Evolutionary conservation across 2,329 filamentous ascomycete genomes (phyloP), one percentile per base, ranked within the genome.

Genomic region (Calonectria multiphialidica): DNA sequence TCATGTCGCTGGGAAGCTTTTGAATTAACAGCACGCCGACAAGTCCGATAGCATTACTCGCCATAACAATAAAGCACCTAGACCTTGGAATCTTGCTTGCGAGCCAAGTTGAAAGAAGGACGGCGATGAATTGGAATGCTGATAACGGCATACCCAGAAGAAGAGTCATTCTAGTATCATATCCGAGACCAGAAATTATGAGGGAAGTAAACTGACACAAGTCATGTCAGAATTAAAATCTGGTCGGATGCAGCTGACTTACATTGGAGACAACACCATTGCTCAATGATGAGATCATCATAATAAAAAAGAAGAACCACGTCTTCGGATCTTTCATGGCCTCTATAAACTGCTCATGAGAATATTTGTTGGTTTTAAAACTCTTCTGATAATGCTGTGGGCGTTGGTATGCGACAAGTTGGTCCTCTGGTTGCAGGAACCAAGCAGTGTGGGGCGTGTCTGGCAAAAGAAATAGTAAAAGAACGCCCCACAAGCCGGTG

Each of bases 311-410:
- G 21, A 64, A 50, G 2, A 69, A 55, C 66, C 66, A 69, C 2
- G 66, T 69, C 16, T 69, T 69, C 1, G 59, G 66, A 7, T 69
- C 66, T 6, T 63, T 64, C 12, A 69, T 65, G 1, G 66, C 66
- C 33, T 69, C 66, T 15, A 49, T 53, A 28, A 69, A 69, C n/a
- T 69, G 66, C 18, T n/a, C 30, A 7, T n/a, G 55, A 53, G 1
- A 53, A 23, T 30, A 66, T 4, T 30, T 63, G 40, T 69, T 63
- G 18, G 35, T 63, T 6, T 69, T 69, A 3, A 69, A 69, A 3
- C 33, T 30, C 15, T 69, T 69, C 3, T 69, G 53, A 28, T 40
- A 6, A 33, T 3, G 64, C 66, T 7, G 62, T 47, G 1, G 44
- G 57, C 2, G 66, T 45, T 6, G 35, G 53, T 9, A 64, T 1